Evolutionary conservation across 2,329 filamentous ascomycete genomes (phyloP).

Genomic region (Blumeriella jaapii): DNA sequence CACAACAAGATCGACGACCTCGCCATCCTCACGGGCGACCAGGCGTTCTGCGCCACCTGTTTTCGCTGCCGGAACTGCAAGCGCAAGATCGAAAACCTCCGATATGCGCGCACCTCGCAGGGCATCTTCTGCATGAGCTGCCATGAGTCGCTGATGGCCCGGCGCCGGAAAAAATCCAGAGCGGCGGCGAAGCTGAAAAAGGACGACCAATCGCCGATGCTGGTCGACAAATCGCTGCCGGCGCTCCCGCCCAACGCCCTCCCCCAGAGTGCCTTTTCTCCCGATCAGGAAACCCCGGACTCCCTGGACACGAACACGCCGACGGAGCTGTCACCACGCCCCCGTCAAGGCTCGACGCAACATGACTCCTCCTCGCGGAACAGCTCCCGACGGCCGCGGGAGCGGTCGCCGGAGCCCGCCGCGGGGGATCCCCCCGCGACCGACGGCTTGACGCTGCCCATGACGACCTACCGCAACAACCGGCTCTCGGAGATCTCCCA

Average conservation of each 20-base stretch:
- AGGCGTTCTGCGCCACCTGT: slow-evolving; percentile 94
- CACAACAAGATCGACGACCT: slow-evolving; percentile 97
- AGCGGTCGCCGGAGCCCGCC: slow-evolving; percentile 41
- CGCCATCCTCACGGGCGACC: slow-evolving; percentile 92
- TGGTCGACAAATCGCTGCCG: slow-evolving; percentile 84
- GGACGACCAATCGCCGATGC: slow-evolving; percentile 53
- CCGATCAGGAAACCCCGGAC: slow-evolving; percentile 42
- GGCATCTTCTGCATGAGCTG: slow-evolving; percentile 99
- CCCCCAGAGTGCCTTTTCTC: slow-evolving; percentile 48
- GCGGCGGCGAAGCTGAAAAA: slow-evolving; percentile 50
- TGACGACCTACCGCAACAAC: slow-evolving; percentile 67
- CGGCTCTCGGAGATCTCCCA: slow-evolving; percentile 59
- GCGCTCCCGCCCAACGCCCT: slow-evolving; percentile 72
- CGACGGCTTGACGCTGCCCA: slow-evolving; percentile 59
- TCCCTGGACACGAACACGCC: slow-evolving; percentile 54
- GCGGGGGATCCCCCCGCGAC: slow-evolving; percentile 32
- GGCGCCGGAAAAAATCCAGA: slow-evolving; percentile 77
- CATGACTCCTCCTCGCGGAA: slow-evolving; percentile 45
- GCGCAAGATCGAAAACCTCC: slow-evolving; percentile 93
- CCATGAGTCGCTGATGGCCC: slow-evolving; percentile 91
- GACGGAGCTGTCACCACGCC: slow-evolving; percentile 56
- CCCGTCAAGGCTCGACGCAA: slow-evolving; percentile 38
- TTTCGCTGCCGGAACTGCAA: slow-evolving; percentile 98
- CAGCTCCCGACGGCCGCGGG: slow-evolving; percentile 33
- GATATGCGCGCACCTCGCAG: slow-evolving; percentile 94